Evolutionary conservation across 345 rosid species (phyloP), one percentile per base, ranked within the genome.

Genomic region (Linum tenue): DNA sequence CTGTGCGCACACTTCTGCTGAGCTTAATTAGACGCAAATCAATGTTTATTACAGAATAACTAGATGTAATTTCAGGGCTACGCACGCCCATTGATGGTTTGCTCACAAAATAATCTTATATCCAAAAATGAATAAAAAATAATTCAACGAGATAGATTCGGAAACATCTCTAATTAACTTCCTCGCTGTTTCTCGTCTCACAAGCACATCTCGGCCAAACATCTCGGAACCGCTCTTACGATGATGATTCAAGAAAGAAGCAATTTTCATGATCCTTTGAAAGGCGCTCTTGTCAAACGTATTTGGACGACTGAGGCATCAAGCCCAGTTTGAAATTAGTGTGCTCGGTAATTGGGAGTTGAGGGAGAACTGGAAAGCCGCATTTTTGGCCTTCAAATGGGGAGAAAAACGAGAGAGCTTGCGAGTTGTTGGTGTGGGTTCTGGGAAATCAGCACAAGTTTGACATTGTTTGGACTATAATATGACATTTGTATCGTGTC

Each of bases 301-400:
- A 70, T 63, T 78, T 88, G 12, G 76, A 74, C 3, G 79, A 79
- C 2, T 81, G 81, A 2, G 84, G 83, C 15, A 73, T 85, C 58
- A 57, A 64, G 44, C 79, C 83, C 4, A 74, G 61, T 64, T 50
- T 42, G 55, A 71, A 77, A 9, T 73, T 83, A 80, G 68, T 92
- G 7, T 77, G 44, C 73, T 79, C 94, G 35, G 60, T 80, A 35
- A 85, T 88, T 88, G 87, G 97, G 78, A 75, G 38, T 11, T 86
- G 63, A 82, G 82, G 73, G 77, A 72, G 58, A 82, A 85, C 36
- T 90, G 98, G 92, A 86, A 80, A 59, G 70, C 80, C 70, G 94
- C 97, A 3, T 79, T 82, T 76, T 72, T 85, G 64, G 96, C 80
- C 3, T 90, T 90, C 71, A 86, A 86, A 68, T 90, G 94, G 97